A percentile compares a stretch with the other conserved stretches of the same genome.
Conservation (phyloP, 2,329 filamentous ascomycete genomes). For the Alternaria arbusti region DNA sequence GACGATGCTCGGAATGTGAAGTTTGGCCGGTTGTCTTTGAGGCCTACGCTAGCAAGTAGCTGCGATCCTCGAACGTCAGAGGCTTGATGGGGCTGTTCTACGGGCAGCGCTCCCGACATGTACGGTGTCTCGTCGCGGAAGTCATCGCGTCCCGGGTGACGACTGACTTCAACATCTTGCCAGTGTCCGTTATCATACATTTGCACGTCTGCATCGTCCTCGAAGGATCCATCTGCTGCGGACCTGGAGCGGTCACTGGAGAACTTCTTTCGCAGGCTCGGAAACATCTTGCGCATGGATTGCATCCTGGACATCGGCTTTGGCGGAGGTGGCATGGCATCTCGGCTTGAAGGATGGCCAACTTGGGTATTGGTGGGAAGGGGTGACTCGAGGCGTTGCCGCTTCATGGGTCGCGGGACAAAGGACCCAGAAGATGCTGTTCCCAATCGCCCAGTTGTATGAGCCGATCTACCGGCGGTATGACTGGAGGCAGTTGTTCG, state of each 20-base stretch:
- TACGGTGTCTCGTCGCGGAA: slow-evolving; percentile 16
- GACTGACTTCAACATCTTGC: slow-evolving; percentile 2
- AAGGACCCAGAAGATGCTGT: slow-evolving; percentile 15
- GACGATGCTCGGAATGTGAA: slow-evolving; percentile 31
- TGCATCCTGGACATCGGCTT: slow-evolving; percentile 35
- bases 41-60: slow-evolving; percentile 2
- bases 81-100: slow-evolving; percentile 2
- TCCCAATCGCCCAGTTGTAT: slow-evolving; percentile 14
- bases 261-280: slow-evolving; percentile 31
- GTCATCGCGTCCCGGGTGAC: neutral
- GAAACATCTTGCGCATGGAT: slow-evolving; percentile 35
- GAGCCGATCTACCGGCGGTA: slow-evolving; percentile 30
- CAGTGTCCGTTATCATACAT: slow-evolving; percentile 22
- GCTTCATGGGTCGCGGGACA: slow-evolving; percentile 33
- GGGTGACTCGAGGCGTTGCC: slow-evolving; percentile 41
- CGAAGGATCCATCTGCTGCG: neutral
- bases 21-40: slow-evolving; percentile 9
- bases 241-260: slow-evolving; percentile 14
- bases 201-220: slow-evolving; percentile 9
- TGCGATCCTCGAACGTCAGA: slow-evolving; percentile 5
- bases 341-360: slow-evolving; percentile 30
- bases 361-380: slow-evolving; percentile 24
- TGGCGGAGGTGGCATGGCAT: slow-evolving; percentile 50
- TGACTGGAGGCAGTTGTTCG: slow-evolving; percentile 32
- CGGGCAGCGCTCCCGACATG: slow-evolving; percentile 37